Conservation (phyloP, 1,284 basidiomycete genomes). For the Erythrobasidium hasegawianum region DNA sequence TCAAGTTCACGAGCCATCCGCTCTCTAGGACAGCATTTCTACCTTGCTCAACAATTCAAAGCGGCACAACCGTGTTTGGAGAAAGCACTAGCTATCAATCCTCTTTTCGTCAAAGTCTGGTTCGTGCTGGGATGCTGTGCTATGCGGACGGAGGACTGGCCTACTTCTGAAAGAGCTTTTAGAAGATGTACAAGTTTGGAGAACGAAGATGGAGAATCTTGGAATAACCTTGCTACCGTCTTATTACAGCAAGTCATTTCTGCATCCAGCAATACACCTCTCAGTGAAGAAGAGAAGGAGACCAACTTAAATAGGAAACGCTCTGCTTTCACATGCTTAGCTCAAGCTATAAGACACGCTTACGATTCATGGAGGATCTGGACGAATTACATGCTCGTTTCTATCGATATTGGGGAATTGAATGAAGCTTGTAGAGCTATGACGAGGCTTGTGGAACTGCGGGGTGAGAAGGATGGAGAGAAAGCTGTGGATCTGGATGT, state of each 20-base stretch:
- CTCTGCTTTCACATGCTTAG: slow-evolving; percentile 89
- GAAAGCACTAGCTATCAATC: slow-evolving; percentile 79
- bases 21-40: slow-evolving; percentile 79
- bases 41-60: slow-evolving; percentile 62
- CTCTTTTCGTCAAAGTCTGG: slow-evolving; percentile 82
- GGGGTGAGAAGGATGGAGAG: slow-evolving; percentile 61
- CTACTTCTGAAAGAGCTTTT: slow-evolving; percentile 77
- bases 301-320: slow-evolving; percentile 55
- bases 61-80: slow-evolving; percentile 66
- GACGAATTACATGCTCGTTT: slow-evolving; percentile 94
- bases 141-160: slow-evolving; percentile 79
- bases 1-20: slow-evolving; percentile 86
- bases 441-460: slow-evolving; percentile 75
- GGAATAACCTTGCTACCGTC: slow-evolving; percentile 95
- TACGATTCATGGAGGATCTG: slow-evolving; percentile 98
- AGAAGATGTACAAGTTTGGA: slow-evolving; percentile 81
- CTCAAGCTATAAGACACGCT: slow-evolving; percentile 75
- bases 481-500: slow-evolving; percentile 75
- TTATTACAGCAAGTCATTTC: slow-evolving; percentile 73
- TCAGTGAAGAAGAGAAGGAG: slow-evolving; percentile 38
- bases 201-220: slow-evolving; percentile 94
- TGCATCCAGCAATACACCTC: not conserved
- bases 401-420: slow-evolving; percentile 88
- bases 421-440: slow-evolving; percentile 81
- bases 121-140: slow-evolving; percentile 90